A percentile compares a stretch with the other conserved stretches of the same genome.
phyloP scores from a whole-genome alignment of 345 rosid genomes.

The Populus alba region DNA sequence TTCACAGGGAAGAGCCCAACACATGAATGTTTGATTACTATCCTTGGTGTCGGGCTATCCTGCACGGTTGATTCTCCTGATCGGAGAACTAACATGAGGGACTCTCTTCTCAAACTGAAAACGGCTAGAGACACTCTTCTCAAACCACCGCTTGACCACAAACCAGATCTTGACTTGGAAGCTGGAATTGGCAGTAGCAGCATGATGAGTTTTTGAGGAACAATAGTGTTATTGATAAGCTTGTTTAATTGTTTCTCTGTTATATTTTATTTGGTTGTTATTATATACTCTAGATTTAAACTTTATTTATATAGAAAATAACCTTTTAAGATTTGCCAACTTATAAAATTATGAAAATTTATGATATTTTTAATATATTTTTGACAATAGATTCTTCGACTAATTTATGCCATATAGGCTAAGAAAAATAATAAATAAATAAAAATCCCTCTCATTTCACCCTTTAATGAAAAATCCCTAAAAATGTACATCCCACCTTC shows the following conservation, averaged over 20 bases:
- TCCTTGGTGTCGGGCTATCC: constrained; percentile 41
- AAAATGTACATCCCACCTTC: too few species aligned
- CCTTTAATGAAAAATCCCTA: too few species aligned
- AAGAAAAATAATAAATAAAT: constrained; percentile 21
- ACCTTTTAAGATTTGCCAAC: too few species aligned
- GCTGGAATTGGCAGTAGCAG: not conserved
- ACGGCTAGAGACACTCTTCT: constrained; percentile 10
- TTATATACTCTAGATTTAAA: too few species aligned
- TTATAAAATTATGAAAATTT: too few species aligned
- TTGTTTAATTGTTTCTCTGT: not conserved
- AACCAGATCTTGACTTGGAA: not conserved
- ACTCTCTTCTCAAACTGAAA: constrained; percentile 36
- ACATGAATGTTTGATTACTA: constrained; percentile 28
- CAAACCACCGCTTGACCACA: not conserved
- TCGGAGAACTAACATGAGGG: constrained; percentile 37
- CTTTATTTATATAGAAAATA: too few species aligned
- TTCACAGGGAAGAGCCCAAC: not conserved
- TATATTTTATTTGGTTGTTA: too few species aligned
- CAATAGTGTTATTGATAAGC: too few species aligned
- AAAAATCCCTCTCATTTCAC: too few species aligned
- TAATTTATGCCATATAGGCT: too few species aligned
- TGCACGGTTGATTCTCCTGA: constrained; percentile 36
- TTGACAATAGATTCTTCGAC: too few species aligned
- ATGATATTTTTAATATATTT: too few species aligned
- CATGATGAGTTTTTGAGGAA: not conserved